These are phyloP conservation scores for Singerocomus inundabilis DNA, from an alignment of 1,284 basidiomycete genomes.

Conservation along the genomic window DNA sequence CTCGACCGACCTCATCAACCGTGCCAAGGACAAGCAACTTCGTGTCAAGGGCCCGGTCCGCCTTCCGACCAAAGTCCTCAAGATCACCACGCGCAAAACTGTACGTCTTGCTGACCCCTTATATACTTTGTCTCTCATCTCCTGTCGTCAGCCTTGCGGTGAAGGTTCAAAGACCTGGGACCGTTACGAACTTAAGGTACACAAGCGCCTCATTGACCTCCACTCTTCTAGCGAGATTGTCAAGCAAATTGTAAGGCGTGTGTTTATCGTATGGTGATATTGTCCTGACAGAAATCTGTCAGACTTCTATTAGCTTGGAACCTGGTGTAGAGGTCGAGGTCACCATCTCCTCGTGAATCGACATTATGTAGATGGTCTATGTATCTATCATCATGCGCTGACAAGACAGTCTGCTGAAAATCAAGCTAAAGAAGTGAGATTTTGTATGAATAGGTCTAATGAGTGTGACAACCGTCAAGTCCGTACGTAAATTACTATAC, in stretches of 20 bases:
- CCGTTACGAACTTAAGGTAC: conserved; percentile 98
- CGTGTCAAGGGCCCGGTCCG: conserved; percentile 99
- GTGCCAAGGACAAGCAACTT: conserved; percentile 99
- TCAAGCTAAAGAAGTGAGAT: neutral
- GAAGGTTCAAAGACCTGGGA: conserved; percentile 99
- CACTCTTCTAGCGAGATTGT: conserved; percentile 99
- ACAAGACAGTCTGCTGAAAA: neutral
- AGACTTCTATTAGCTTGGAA: conserved; percentile 99
- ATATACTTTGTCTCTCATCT: conserved; percentile 3
- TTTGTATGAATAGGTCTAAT: conserved; percentile 10
- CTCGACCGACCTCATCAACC: conserved; percentile 94
- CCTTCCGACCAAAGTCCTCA: conserved; percentile 97
- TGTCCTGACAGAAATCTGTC: conserved; percentile 12
- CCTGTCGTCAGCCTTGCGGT: conserved; percentile 82
- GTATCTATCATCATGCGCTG: conserved; percentile 1
- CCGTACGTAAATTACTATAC: conserved; percentile 20
- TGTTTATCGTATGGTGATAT: neutral
- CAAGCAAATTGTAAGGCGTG: conserved; percentile 91
- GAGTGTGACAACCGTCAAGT: conserved; percentile 8
- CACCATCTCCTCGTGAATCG: conserved; percentile 77
- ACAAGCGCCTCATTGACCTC: conserved; percentile 99
- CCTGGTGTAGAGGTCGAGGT: conserved; percentile 99
- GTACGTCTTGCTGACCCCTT: conserved; percentile 45
- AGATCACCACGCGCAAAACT: conserved; percentile 98
- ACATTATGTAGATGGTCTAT: conserved; percentile 3